Conservation (phyloP, 331 rosid species). For the Acacia pycnantha region DNA sequence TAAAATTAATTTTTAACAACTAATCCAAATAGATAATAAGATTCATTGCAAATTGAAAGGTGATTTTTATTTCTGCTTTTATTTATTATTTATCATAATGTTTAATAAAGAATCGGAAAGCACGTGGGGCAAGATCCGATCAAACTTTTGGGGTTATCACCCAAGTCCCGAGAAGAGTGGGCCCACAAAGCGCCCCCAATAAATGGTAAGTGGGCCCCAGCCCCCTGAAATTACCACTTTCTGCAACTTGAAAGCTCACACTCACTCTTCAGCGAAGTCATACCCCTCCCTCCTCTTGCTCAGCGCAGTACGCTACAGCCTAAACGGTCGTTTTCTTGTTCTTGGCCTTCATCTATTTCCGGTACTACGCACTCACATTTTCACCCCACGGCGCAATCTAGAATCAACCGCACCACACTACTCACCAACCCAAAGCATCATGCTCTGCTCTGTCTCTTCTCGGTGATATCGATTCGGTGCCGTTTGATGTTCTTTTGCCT, state of each 20-base stretch:
- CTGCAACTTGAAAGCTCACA: neutral
- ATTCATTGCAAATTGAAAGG: no score
- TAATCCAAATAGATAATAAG: no score
- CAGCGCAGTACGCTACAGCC: neutral
- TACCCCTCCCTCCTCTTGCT: no score
- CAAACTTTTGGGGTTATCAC: neutral
- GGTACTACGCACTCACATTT: neutral
- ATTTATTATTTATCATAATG: no score
- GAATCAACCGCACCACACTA: neutral
- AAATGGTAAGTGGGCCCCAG: neutral
- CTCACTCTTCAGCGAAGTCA: neutral
- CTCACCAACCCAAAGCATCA: neutral
- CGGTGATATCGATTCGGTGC: no score
- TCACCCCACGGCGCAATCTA: constrained; percentile 24
- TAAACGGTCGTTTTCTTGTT: neutral
- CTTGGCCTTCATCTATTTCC: neutral
- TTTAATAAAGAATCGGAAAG: neutral
- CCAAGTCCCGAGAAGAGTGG: constrained; percentile 20
- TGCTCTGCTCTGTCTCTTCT: neutral
- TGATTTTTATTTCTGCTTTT: no score
- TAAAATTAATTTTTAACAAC: no score
- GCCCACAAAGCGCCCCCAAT: neutral
- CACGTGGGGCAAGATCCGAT: constrained; percentile 9
- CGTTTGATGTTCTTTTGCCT: neutral
- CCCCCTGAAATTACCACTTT: neutral